Evolutionary conservation across 305 asterid genomes (phyloP).

Genomic region (Fraxinus albicans): DNA sequence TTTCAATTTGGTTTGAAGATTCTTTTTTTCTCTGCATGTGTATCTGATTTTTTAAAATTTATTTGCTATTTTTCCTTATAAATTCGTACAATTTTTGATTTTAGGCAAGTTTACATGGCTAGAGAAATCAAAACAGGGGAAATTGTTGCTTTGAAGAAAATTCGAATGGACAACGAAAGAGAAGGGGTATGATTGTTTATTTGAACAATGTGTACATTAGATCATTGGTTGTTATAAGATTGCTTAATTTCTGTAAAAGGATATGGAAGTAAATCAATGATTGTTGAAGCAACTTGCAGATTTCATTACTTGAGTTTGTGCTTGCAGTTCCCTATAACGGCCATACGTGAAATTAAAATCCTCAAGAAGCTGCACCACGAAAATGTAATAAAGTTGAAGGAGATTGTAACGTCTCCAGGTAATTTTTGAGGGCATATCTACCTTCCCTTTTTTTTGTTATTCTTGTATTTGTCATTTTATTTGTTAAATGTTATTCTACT

Average conservation of each 20-base stretch:
- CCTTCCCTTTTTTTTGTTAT: background rate
- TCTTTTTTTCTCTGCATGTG: background rate
- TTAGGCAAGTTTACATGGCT: constrained; percentile 90
- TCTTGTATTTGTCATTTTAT: background rate
- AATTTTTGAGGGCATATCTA: constrained; percentile 1
- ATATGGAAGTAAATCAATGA: constrained; percentile 1
- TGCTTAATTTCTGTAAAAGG: constrained; percentile 7
- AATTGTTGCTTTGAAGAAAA: constrained; percentile 92
- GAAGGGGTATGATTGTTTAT: constrained; percentile 67
- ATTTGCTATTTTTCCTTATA: constrained; percentile 2
- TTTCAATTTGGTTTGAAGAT: background rate
- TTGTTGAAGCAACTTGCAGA: background rate
- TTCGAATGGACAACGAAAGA: constrained; percentile 89
- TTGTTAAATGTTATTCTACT: background rate
- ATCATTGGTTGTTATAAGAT: constrained; percentile 12
- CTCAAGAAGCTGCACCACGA: constrained; percentile 96
- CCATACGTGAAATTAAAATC: constrained; percentile 90
- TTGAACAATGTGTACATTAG: background rate
- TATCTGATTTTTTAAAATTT: background rate
- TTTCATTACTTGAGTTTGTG: constrained; percentile 5
- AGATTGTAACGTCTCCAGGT: constrained; percentile 95
- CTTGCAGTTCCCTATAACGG: constrained; percentile 91
- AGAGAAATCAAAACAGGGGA: constrained; percentile 80
- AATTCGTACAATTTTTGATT: constrained; percentile 16
- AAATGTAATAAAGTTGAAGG: constrained; percentile 84